These are phyloP conservation scores for Leptographium procerum DNA, from an alignment of 2,329 filamentous ascomycete genomes.

Conservation along the genomic window DNA sequence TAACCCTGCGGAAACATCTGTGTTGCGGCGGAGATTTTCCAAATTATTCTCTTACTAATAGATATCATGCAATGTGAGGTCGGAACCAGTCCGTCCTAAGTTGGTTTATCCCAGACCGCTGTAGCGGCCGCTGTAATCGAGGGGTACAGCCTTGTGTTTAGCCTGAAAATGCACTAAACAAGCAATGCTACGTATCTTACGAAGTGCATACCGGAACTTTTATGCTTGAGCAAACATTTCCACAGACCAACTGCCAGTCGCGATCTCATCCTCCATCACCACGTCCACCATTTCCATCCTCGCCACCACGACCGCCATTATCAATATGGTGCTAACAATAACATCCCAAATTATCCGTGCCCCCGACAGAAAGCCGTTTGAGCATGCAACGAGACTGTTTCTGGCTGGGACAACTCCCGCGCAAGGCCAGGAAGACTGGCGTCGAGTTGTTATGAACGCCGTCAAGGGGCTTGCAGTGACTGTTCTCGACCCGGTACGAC, in stretches of 20 bases:
- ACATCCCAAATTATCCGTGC: conserved; percentile 20
- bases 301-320: neutral
- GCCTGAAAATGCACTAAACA: too few relatives aligned
- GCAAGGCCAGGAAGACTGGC: conserved; percentile 34
- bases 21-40: neutral
- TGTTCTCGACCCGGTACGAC: conserved; percentile 44
- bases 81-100: neutral
- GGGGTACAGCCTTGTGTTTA: too few relatives aligned
- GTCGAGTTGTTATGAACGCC: conserved; percentile 26
- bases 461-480: conserved; percentile 37
- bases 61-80: neutral
- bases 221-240: too few relatives aligned
- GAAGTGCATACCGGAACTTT: too few relatives aligned
- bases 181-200: too few relatives aligned
- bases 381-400: conserved; percentile 32
- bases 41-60: neutral
- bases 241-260: too few relatives aligned
- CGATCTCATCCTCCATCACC: neutral
- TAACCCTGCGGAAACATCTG: neutral
- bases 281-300: neutral
- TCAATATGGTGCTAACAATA: neutral
- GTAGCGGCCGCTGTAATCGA: neutral
- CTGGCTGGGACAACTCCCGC: conserved; percentile 44
- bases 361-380: conserved; percentile 10
- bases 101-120: neutral